Evolutionary conservation across 768 basidiomycete genomes (phyloP).

Genomic region (Trametes cubensis): DNA sequence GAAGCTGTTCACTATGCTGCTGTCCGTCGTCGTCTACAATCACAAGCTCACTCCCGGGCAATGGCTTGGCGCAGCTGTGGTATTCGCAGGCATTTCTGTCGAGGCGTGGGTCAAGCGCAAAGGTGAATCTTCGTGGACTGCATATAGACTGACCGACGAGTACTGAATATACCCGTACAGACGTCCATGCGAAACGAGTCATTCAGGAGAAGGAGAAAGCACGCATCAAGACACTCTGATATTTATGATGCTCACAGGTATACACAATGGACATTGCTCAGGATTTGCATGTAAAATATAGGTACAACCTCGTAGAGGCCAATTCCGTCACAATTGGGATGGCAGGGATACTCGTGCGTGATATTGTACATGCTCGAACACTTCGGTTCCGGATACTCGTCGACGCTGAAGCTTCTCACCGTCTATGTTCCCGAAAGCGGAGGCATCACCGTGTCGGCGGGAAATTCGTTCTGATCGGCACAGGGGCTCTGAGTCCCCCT

Average conservation of each 20-base stretch:
- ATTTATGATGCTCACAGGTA: too few species aligned
- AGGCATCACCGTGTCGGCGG: too few species aligned
- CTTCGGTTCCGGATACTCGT: too few species aligned
- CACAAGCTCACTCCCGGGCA: slow-evolving; percentile 84
- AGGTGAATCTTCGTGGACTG: slow-evolving; percentile 46
- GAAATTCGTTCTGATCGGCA: too few species aligned
- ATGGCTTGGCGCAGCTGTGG: slow-evolving; percentile 90
- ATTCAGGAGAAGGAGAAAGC: slow-evolving; percentile 84
- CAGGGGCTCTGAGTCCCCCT: too few species aligned
- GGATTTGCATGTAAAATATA: not conserved
- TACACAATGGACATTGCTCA: too few species aligned
- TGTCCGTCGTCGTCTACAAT: slow-evolving; percentile 91
- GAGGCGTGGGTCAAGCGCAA: slow-evolving; percentile 91
- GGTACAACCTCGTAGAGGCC: too few species aligned
- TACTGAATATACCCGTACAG: slow-evolving; percentile 41
- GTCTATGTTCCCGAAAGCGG: too few species aligned
- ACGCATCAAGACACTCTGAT: slow-evolving; percentile 74
- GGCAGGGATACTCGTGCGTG: too few species aligned
- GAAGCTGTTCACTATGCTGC: slow-evolving; percentile 96
- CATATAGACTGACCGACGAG: not conserved
- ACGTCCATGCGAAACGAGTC: slow-evolving; percentile 79
- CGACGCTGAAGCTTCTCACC: too few species aligned
- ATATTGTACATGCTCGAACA: too few species aligned
- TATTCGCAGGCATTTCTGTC: slow-evolving; percentile 94
- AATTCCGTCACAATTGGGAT: too few species aligned